phyloP scores from a whole-genome alignment of 140 eudicot genomes.

The Flaveria floridana region DNA sequence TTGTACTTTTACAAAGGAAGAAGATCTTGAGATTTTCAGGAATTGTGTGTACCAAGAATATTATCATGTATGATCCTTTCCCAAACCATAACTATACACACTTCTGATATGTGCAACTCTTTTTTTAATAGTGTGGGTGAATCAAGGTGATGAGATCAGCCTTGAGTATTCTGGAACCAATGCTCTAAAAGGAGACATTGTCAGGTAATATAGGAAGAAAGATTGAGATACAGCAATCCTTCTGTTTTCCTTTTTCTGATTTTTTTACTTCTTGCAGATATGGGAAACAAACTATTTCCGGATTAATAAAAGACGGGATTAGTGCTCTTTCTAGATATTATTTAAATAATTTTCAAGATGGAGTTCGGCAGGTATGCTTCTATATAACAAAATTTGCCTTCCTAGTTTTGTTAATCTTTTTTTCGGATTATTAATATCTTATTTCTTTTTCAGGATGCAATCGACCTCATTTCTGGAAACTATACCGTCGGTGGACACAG shows the following conservation, averaged over 20 bases:
- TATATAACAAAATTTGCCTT: constrained; percentile 5
- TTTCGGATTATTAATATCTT: constrained; percentile 9
- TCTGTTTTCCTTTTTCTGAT: constrained; percentile 17
- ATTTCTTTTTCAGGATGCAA: constrained; percentile 67
- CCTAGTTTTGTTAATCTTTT: constrained; percentile 6
- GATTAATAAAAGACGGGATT: constrained; percentile 78
- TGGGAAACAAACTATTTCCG: constrained; percentile 85
- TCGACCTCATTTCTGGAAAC: constrained; percentile 87
- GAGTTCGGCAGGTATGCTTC: constrained; percentile 79
- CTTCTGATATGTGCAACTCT: constrained; percentile 2
- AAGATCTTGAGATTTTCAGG: constrained; percentile 77
- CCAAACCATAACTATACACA: neutral
- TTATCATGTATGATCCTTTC: neutral
- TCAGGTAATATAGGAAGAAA: constrained; percentile 47
- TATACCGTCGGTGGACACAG: constrained; percentile 59
- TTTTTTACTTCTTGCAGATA: constrained; percentile 49
- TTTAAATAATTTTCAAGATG: constrained; percentile 90
- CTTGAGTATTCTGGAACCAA: constrained; percentile 93
- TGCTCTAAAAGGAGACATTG: constrained; percentile 94
- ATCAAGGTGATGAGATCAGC: constrained; percentile 95
- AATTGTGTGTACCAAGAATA: constrained; percentile 49
- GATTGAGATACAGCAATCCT: neutral
- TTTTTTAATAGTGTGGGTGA: constrained; percentile 79
- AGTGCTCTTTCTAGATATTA: constrained; percentile 94
- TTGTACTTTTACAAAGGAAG: constrained; percentile 57